Evolutionary conservation across 805 yeast species (phyloP).

Genomic region (Wickerhamiella sorbophila): DNA sequence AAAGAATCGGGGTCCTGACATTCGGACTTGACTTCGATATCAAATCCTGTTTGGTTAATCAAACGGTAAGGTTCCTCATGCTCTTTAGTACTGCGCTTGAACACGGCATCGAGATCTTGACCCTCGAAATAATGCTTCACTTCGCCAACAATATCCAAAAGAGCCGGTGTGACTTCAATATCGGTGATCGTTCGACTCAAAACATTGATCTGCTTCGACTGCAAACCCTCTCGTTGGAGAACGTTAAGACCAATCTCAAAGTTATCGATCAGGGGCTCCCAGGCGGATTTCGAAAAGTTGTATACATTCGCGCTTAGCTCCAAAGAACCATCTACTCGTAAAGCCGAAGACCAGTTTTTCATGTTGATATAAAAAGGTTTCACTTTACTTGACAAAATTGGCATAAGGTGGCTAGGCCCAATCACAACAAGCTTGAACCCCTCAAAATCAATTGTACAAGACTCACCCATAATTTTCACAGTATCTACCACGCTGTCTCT

Average conservation of each 20-base stretch:
- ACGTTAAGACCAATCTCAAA: constrained; percentile 70
- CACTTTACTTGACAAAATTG: constrained; percentile 63
- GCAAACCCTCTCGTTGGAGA: constrained; percentile 33
- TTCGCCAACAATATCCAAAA: constrained; percentile 63
- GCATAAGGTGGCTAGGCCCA: constrained; percentile 85
- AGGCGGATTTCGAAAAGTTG: constrained; percentile 76
- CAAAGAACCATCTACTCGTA: constrained; percentile 52
- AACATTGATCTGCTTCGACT: constrained; percentile 45
- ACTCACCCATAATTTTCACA: constrained; percentile 40
- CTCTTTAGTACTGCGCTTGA: constrained; percentile 45
- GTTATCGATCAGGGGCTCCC: constrained; percentile 91
- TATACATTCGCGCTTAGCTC: constrained; percentile 61
- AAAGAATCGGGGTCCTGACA: constrained; percentile 19
- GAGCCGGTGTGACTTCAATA: constrained; percentile 63
- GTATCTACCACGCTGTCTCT: constrained; percentile 2
- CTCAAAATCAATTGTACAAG: constrained; percentile 46
- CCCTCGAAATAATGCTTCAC: constrained; percentile 34
- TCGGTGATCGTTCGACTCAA: constrained; percentile 69
- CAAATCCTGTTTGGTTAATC: constrained; percentile 71
- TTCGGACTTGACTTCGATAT: constrained; percentile 73
- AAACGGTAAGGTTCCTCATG: constrained; percentile 69
- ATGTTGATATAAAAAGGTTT: constrained; percentile 56
- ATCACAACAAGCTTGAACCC: constrained; percentile 72
- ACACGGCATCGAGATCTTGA: constrained; percentile 16
- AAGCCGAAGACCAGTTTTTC: constrained; percentile 74